phyloP scores from a whole-genome alignment of 1,284 basidiomycete genomes.

The Ceratobasidium sp. region DNA sequence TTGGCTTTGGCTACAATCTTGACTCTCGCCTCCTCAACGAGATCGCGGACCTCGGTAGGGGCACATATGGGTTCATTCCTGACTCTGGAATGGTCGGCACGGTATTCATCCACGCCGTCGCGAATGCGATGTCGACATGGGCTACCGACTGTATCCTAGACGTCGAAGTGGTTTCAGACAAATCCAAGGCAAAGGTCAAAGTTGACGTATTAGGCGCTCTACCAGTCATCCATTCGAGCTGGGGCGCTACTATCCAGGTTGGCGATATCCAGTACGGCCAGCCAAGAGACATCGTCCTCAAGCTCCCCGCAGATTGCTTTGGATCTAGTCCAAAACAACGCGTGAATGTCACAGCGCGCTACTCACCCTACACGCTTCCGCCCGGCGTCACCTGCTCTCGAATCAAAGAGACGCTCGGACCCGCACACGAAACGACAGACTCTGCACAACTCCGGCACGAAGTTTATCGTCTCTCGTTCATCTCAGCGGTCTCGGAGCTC shows the following conservation, averaged over 20 bases:
- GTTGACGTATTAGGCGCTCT: slow-evolving; percentile 44
- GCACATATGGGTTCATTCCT: slow-evolving; percentile 50
- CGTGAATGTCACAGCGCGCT: slow-evolving; percentile 44
- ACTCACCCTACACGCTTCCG: slow-evolving; percentile 42
- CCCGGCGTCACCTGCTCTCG: slow-evolving; percentile 11
- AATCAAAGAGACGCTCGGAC: neutral
- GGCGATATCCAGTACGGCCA: slow-evolving; percentile 51
- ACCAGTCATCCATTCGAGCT: slow-evolving; percentile 66
- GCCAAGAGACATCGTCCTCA: slow-evolving; percentile 48
- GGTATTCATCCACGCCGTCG: slow-evolving; percentile 51
- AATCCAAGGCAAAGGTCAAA: slow-evolving; percentile 35
- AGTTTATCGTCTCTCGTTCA: slow-evolving; percentile 44
- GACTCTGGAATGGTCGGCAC: slow-evolving; percentile 52
- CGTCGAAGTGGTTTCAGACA: slow-evolving; percentile 26
- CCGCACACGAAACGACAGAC: slow-evolving; percentile 18
- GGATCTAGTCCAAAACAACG: slow-evolving; percentile 17
- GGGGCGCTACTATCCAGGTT: slow-evolving; percentile 51
- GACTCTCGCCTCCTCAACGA: slow-evolving; percentile 50
- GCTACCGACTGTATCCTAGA: slow-evolving; percentile 44
- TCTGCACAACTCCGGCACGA: slow-evolving; percentile 43
- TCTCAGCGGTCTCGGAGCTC: slow-evolving; percentile 33
- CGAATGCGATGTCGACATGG: slow-evolving; percentile 50
- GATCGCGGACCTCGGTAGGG: slow-evolving; percentile 48
- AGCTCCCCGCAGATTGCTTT: slow-evolving; percentile 33
- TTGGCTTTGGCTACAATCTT: slow-evolving; percentile 50